Conservation (phyloP, 495 filamentous ascomycete species). For the Aspergillus olivimuriae region DNA sequence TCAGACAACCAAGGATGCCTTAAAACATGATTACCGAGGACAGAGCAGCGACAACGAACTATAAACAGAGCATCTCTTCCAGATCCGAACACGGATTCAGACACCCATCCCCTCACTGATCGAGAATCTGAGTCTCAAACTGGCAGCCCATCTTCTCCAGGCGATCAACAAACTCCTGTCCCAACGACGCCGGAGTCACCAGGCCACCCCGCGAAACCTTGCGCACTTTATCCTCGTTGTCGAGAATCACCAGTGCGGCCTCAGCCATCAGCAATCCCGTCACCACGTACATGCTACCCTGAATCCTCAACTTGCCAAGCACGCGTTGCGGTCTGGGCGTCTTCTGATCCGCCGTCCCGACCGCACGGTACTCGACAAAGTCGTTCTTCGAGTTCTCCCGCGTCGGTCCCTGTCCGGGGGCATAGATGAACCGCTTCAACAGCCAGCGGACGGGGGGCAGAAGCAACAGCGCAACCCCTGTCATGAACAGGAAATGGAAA, state of each 20-base stretch:
- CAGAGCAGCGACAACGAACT: too few relatives aligned
- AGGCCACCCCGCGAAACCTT: conserved; percentile 60
- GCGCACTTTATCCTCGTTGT: conserved; percentile 51
- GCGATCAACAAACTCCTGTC: conserved; percentile 68
- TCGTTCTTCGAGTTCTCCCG: conserved; percentile 52
- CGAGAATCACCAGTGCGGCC: conserved; percentile 64
- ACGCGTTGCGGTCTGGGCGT: conserved; percentile 41
- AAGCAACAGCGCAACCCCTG: conserved; percentile 46
- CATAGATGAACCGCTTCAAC: conserved; percentile 45
- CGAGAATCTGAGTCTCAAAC: conserved; percentile 45
- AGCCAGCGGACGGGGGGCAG: conserved; percentile 51
- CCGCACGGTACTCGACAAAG: conserved; percentile 55
- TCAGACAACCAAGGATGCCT: too few relatives aligned
- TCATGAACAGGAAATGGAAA: conserved; percentile 49
- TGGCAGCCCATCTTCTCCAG: conserved; percentile 57
- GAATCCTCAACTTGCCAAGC: conserved; percentile 50
- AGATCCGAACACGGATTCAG: neutral
- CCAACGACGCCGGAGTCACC: conserved; percentile 77
- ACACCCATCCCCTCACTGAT: too few relatives aligned
- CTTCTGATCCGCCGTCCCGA: conserved; percentile 55
- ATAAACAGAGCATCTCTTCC: neutral
- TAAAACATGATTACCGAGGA: too few relatives aligned
- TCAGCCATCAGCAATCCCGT: conserved; percentile 64
- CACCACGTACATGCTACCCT: conserved; percentile 61
- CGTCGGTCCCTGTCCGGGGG: conserved; percentile 62